Conservation (phyloP, 805 yeast genomes). For the Starmerella stigmatis region DNA sequence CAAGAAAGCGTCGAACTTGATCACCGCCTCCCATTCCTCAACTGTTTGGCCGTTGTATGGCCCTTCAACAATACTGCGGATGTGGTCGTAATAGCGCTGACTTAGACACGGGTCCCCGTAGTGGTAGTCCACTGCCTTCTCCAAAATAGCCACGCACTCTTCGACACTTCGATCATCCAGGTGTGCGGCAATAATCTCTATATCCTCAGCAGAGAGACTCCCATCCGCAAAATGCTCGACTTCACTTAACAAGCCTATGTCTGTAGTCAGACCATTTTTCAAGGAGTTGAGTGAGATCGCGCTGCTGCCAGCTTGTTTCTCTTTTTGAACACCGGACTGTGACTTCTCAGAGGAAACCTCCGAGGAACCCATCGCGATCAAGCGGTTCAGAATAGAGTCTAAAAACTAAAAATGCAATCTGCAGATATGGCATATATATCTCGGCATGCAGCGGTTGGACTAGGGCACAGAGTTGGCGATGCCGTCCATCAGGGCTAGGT, state of each 20-base stretch:
- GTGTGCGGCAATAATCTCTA: constrained; percentile 16
- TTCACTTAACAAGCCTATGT: not conserved
- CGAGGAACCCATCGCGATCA: not conserved
- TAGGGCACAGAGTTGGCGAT: not conserved
- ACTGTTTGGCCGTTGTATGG: constrained; percentile 10
- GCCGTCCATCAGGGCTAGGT: constrained; percentile 3
- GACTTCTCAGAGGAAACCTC: constrained; percentile 1
- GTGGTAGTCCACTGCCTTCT: constrained; percentile 35
- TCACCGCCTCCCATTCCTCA: constrained; percentile 25
- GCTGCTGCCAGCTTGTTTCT: not conserved
- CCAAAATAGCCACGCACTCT: constrained; percentile 36
- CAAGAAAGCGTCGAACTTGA: constrained; percentile 37
- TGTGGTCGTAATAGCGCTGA: constrained; percentile 31
- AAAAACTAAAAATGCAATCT: too few species aligned
- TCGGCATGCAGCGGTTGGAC: not conserved
- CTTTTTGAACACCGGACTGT: not conserved
- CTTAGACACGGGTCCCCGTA: constrained; percentile 42
- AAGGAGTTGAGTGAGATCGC: not conserved
- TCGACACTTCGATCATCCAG: constrained; percentile 27
- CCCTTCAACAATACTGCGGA: constrained; percentile 27
- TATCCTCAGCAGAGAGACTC: constrained; percentile 23
- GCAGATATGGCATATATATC: too few species aligned
- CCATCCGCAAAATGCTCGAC: constrained; percentile 28
- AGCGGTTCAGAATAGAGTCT: too few species aligned
- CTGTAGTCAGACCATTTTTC: not conserved